Base-by-base conservation (phyloP, 257 asterid species). In the Solanum sejunctum region DNA sequence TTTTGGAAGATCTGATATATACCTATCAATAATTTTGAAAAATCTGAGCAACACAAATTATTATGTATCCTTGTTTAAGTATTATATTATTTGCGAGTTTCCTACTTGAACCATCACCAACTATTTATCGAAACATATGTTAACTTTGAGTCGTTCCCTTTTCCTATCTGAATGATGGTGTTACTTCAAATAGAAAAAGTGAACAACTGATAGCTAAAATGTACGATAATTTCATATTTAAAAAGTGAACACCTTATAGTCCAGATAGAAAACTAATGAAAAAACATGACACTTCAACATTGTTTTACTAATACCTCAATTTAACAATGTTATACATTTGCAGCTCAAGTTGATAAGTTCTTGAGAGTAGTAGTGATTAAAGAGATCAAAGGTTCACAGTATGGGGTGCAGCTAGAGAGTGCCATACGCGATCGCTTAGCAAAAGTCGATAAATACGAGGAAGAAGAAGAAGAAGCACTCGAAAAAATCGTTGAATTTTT, bases 321-420 rank as follows among this genome's bases (percentile, higher is more conserved):
- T 36, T 36, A 36, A 36, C 39, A 13, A 21, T 60, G 57, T 2
- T 41, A 7, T 64, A 20, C 41, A 86, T 54, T 79, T 87, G 88
- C 95, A 96, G 98, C 95, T 26, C 95, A 98, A 1, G 92, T 92
- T 70, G 96, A 94, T 18, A 92, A 94, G 75, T 45, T 91, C 10
- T 72, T 97, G 66, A 91, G 95, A 78, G 89, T 97, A 56, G 98
- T 95, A 84, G 97, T 95, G 92, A 95, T 97, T 5, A 97, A 97
- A 88, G 99, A 97, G 94, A 95, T 97, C 83, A 95, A 97, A 85
- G 99, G 99, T 1, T 94, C 98, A 3, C 98, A 97, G 66, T 94
- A 89, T n/a, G 98, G 95, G 23, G 93, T 91, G 80, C 98, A 92
- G 87, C 88, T 95, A 52, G 98, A 97, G 91, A 91, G 88, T 55